Base-by-base conservation (phyloP, 2,329 filamentous ascomycete species). In the Verticillium longisporum region DNA sequence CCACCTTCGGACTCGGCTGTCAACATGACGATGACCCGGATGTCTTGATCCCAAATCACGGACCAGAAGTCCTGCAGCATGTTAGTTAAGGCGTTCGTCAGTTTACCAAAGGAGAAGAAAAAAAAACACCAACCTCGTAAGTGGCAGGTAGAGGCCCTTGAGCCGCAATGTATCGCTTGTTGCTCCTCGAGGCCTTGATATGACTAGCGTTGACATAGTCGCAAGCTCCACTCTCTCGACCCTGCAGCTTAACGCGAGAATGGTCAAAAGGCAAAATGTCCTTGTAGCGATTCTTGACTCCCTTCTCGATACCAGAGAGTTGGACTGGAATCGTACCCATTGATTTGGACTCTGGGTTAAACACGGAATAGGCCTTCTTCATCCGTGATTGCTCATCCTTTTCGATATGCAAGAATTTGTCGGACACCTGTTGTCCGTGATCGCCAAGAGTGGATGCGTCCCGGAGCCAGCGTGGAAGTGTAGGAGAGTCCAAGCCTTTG, bases 261-360 rank as follows among this genome's bases (percentile, higher is more conserved):
- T 99, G 95, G 70, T 98, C 94, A 71, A 96, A 99, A 0, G 95
- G 95, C 76, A 96, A 88, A 61, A 98, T 97, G 67, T 97, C 96
- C 77, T 97, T 98, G 78, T 99, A 99, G 9, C 95, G 86, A 68
- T 99, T 99, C 78, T 98, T 98, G 18, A 83, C 86, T 7, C 95
- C 95, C 73, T 97, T 95, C 70, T 99, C 95, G 34, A 99, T 90
- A 7, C 95, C 95, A 0, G 91, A 95, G 58, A 99, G 86, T 67
- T 91, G 89, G 7, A 96, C 84, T 66, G 62, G 66, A 15, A 61
- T 64, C 10, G 66, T 66, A 14, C 60, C 57, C 54, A 59, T 62
- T 18, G 62, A 63, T 21, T 77, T 72, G 1, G 75, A 70, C 0
- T 73, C 67, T 1, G 82, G 72, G 57, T 78, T 78, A 61, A 83